Percentiles rank a stretch among this genome's conserved stretches.
These are phyloP conservation scores for Niveomyces coronatus DNA, from an alignment of 2,329 filamentous ascomycete genomes.

Conservation along the genomic window DNA sequence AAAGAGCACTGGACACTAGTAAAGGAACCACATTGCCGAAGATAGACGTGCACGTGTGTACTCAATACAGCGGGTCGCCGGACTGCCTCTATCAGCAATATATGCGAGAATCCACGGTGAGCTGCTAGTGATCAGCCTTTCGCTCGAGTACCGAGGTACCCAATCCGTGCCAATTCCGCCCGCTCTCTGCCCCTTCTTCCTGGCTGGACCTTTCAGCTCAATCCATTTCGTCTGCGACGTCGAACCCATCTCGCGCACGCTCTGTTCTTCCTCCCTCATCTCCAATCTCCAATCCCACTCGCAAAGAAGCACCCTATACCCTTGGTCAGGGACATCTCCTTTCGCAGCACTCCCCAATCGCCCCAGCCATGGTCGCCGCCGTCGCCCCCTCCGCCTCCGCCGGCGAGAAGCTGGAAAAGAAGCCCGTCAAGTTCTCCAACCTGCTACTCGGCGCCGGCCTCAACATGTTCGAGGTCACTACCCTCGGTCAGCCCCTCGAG, in stretches of 20 bases:
- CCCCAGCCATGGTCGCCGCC: slow-evolving; percentile 52
- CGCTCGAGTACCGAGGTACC: too few species aligned
- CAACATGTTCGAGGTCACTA: slow-evolving; percentile 85
- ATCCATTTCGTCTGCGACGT: neutral
- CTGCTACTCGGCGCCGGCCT: slow-evolving; percentile 85
- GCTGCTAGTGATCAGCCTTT: too few species aligned
- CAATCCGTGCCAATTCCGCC: too few species aligned
- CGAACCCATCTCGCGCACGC: neutral
- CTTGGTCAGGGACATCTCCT: slow-evolving; percentile 93
- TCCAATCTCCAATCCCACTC: too few species aligned
- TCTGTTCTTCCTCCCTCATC: slow-evolving; percentile 13
- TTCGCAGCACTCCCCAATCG: slow-evolving; percentile 32
- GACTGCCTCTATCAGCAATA: too few species aligned
- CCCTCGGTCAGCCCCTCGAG: slow-evolving; percentile 72
- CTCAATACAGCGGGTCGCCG: too few species aligned
- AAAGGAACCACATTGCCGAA: too few species aligned
- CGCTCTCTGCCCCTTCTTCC: neutral
- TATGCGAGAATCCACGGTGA: too few species aligned
- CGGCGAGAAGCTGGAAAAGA: slow-evolving; percentile 71
- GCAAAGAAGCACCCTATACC: slow-evolving; percentile 84
- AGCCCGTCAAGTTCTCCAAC: slow-evolving; percentile 99
- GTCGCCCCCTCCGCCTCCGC: slow-evolving; percentile 39
- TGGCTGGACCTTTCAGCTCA: neutral
- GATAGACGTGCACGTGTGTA: too few species aligned
- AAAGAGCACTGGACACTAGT: too few species aligned